phyloP scores from a whole-genome alignment of 2,329 filamentous ascomycete genomes.

The Ophiocordyceps camponoti-rufipedis region DNA sequence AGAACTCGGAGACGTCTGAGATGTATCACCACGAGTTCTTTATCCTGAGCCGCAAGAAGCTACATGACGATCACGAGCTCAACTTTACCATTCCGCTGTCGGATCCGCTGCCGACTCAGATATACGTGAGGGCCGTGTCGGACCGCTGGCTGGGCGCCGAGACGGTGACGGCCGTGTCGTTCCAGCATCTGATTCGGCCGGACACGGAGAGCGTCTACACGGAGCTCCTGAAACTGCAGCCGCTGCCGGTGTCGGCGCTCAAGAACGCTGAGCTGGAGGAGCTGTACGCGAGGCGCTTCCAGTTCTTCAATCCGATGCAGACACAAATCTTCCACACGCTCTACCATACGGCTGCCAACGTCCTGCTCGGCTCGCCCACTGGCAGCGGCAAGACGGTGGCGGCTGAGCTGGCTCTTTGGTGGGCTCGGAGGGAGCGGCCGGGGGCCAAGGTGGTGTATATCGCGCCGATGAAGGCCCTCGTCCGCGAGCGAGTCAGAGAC shows the following conservation, averaged over 20 bases:
- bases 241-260: slow-evolving; percentile 67
- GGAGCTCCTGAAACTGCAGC: slow-evolving; percentile 79
- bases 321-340: slow-evolving; percentile 96
- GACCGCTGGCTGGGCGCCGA: slow-evolving; percentile 95
- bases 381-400: slow-evolving; percentile 96
- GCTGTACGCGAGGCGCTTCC: slow-evolving; percentile 73
- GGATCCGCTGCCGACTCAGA: slow-evolving; percentile 84
- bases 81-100: slow-evolving; percentile 94
- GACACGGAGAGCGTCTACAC: slow-evolving; percentile 97
- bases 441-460: slow-evolving; percentile 98
- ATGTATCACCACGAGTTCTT: slow-evolving; percentile 98
- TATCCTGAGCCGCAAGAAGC: slow-evolving; percentile 73
- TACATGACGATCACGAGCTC: slow-evolving; percentile 91
- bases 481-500: slow-evolving; percentile 89
- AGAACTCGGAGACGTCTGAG: slow-evolving; percentile 92
- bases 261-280: slow-evolving; percentile 79
- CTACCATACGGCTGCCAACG: slow-evolving; percentile 82
- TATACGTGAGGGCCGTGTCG: slow-evolving; percentile 86
- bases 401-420: slow-evolving; percentile 96
- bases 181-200: slow-evolving; percentile 91
- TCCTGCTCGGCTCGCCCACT: slow-evolving; percentile 86
- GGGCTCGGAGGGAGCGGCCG: slow-evolving; percentile 87
- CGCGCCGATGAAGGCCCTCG: slow-evolving; percentile 96
- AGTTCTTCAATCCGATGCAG: slow-evolving; percentile 98
- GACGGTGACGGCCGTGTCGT: slow-evolving; percentile 86